Evolutionary conservation across 371 early-diverging fungal species (phyloP), one percentile per base, ranked within the genome.

Genomic region (Mortierella sp.): DNA sequence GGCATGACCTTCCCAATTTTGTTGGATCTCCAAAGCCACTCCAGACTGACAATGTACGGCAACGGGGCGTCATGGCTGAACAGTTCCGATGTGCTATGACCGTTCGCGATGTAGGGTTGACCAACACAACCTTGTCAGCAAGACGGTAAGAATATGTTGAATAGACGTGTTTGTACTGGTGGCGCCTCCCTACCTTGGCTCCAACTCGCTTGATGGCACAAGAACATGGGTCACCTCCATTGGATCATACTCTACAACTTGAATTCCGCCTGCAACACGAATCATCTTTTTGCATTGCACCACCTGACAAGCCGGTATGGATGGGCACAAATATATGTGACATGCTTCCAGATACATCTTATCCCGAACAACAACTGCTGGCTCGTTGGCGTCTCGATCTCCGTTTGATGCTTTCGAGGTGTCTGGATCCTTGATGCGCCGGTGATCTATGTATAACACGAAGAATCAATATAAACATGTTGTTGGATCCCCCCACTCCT

Each of bases 171-270:
- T n/a, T n/a, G n/a, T n/a, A n/a, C n/a, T n/a, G n/a, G n/a, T n/a
- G n/a, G n/a, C 10, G 34, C 34, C 10, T 10, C 25, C 71, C 19
- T 43, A 61, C 73, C 41, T 44, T 22, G 61, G 22, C 9, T 49
- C 59, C 24, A 72, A 14, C 7, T 21, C 51, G 29, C 67, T 29
- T 3, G 67, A 62, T 1, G 73, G 73, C 12, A 72, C 73, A 12
- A 72, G 47, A n/a, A 66, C 60, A 46, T 72, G 73, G 0, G 73
- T 72, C 24, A 72, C 73, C 12, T 53, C 61, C 10, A 17, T 9
- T 0, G 67, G 51, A 17, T 72, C 62, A 22, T 72, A 72, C 14
- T 66, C 67, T 5, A 53, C 16, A n/a, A 72, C 41, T 40, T 58
- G 54, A 31, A 67, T 39, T 1, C 73, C 73, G 6, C 67, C 67